Evolutionary conservation across 192 early-diverging fungal genomes (phyloP).

Genomic region (Coemansia sp.): DNA sequence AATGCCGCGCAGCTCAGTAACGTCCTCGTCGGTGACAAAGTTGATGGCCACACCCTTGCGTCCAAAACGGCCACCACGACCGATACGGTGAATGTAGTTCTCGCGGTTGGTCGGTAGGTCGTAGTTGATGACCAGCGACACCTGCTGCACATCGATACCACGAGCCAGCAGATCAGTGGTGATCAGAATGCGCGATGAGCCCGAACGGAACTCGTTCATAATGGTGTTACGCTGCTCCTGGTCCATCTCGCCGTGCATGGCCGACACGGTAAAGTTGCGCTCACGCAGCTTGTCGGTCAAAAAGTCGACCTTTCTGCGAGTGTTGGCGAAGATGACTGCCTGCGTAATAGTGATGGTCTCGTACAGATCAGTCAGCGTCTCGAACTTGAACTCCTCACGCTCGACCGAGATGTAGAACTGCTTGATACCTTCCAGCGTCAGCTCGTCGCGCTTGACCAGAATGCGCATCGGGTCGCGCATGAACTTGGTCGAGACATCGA

Average conservation of each 20-base stretch:
- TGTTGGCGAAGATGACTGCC: slow-evolving; percentile 99
- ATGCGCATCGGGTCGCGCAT: slow-evolving; percentile 99
- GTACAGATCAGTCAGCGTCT: slow-evolving; percentile 97
- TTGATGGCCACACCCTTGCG: slow-evolving; percentile 99
- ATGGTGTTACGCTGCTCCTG: slow-evolving; percentile 93
- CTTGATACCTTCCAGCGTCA: slow-evolving; percentile 93
- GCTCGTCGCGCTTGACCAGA: slow-evolving; percentile 96
- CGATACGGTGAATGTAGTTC: slow-evolving; percentile 99
- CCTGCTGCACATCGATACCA: slow-evolving; percentile 99
- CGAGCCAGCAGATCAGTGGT: slow-evolving; percentile 97
- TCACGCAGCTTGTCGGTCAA: slow-evolving; percentile 93
- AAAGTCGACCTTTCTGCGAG: slow-evolving; percentile 99
- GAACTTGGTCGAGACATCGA: slow-evolving; percentile 95
- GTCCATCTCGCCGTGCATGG: slow-evolving; percentile 99
- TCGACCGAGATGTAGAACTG: slow-evolving; percentile 99
- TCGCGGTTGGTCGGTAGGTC: slow-evolving; percentile 95
- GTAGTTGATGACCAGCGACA: slow-evolving; percentile 99
- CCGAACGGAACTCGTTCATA: slow-evolving; percentile 99
- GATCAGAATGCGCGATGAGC: slow-evolving; percentile 93
- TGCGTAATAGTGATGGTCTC: slow-evolving; percentile 98
- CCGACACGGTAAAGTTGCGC: slow-evolving; percentile 92
- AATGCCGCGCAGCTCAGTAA: slow-evolving; percentile 80
- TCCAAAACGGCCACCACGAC: slow-evolving; percentile 99
- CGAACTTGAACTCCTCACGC: slow-evolving; percentile 99
- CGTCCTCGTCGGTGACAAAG: slow-evolving; percentile 97